A percentile compares a stretch with the other conserved stretches of the same genome.
Conservation (phyloP, 345 rosid genomes). For the Eucalyptus guilfoylei region DNA sequence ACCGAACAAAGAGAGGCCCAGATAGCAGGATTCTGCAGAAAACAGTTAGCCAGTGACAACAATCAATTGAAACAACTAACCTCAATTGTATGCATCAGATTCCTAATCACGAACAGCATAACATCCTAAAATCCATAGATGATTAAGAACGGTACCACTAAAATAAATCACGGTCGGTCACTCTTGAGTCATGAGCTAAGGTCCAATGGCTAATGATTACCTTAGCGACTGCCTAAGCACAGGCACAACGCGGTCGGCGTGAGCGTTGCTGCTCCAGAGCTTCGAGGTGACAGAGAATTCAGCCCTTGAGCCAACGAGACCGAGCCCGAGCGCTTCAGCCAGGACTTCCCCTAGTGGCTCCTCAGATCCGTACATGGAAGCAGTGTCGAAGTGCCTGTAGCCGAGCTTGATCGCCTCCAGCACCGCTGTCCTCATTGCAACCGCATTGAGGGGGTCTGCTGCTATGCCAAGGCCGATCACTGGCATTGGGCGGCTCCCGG, state of each 20-base stretch:
- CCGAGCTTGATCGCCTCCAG: slow-evolving; percentile 25
- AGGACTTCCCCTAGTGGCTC: slow-evolving; percentile 29
- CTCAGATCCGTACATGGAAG: slow-evolving; percentile 16
- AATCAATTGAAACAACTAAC: neutral
- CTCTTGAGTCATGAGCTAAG: neutral
- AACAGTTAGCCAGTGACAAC: neutral
- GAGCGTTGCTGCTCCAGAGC: slow-evolving; percentile 43
- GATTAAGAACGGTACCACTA: neutral
- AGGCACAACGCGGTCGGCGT: slow-evolving; percentile 21
- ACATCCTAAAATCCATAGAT: neutral
- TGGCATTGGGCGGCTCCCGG: neutral
- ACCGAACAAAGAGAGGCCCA: neutral
- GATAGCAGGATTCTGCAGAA: neutral
- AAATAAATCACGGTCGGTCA: too few relatives aligned
- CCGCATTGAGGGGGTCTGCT: neutral
- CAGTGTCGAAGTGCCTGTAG: slow-evolving; percentile 29
- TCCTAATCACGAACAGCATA: neutral
- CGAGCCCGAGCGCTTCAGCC: slow-evolving; percentile 14
- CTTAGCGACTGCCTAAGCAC: slow-evolving; percentile 22
- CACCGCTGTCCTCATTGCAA: neutral
- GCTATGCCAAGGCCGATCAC: slow-evolving; percentile 17
- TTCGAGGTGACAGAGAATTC: slow-evolving; percentile 44
- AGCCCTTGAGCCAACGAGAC: slow-evolving; percentile 22
- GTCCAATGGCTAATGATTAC: neutral
- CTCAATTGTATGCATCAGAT: neutral